Evolutionary conservation across 1,284 basidiomycete genomes (phyloP).

Genomic region (Naganishia liquefaciens): DNA sequence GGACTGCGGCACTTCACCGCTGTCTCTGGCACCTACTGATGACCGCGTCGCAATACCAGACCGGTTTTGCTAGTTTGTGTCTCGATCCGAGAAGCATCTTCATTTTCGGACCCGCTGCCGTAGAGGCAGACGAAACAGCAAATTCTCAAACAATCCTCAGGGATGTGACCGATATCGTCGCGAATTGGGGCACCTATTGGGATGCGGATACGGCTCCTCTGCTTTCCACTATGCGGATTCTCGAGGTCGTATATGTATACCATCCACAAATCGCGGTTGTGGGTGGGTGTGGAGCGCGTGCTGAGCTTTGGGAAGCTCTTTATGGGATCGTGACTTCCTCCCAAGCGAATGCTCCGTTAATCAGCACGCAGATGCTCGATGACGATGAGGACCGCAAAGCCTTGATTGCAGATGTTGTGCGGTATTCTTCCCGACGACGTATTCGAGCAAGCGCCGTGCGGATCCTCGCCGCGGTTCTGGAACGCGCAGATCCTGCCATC

Average conservation of each 20-base stretch:
- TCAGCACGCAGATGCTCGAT: slow-evolving; percentile 11
- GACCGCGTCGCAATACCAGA: slow-evolving; percentile 57
- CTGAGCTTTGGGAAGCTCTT: slow-evolving; percentile 24
- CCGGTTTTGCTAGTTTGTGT: slow-evolving; percentile 66
- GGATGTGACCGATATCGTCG: slow-evolving; percentile 18
- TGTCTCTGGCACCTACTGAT: slow-evolving; percentile 25
- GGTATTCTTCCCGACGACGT: slow-evolving; percentile 16
- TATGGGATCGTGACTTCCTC: slow-evolving; percentile 10
- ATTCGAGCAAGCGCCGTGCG: slow-evolving; percentile 21
- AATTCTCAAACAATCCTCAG: slow-evolving; percentile 4
- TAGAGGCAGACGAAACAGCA: not conserved
- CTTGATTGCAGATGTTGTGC: slow-evolving; percentile 15
- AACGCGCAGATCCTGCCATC: slow-evolving; percentile 3
- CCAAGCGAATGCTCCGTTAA: slow-evolving; percentile 9
- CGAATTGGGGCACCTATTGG: slow-evolving; percentile 13
- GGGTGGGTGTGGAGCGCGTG: slow-evolving; percentile 1
- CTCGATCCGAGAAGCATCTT: slow-evolving; percentile 57
- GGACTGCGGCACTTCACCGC: slow-evolving; percentile 9
- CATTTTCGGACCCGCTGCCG: not conserved
- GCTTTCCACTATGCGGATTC: slow-evolving; percentile 9
- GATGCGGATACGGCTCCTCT: slow-evolving; percentile 10
- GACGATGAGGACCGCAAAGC: slow-evolving; percentile 7
- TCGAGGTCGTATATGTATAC: slow-evolving; percentile 19
- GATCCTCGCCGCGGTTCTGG: slow-evolving; percentile 11
- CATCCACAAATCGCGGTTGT: slow-evolving; percentile 18